Conservation (phyloP, 495 filamentous ascomycete species). For the Penicillium taxi region DNA sequence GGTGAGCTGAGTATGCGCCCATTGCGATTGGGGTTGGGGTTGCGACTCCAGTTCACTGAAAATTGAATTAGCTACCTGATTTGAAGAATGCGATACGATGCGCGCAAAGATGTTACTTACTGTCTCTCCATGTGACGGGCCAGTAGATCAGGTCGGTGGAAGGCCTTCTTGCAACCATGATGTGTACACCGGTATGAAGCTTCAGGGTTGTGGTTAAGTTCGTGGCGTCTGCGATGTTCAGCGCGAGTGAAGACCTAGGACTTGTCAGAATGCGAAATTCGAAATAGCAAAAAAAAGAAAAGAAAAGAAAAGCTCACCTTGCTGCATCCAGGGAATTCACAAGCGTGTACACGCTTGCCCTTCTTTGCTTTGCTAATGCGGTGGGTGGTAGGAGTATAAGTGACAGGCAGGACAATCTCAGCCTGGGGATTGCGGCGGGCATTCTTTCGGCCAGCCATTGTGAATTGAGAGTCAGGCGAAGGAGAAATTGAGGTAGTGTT, state of each 20-base stretch:
- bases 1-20: conserved; percentile 20
- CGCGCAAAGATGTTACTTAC: conserved; percentile 41
- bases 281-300: conserved; percentile 9
- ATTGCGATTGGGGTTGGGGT: conserved; percentile 22
- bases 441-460: conserved; percentile 17
- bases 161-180: conserved; percentile 65
- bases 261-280: conserved; percentile 1
- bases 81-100: background rate
- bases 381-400: conserved; percentile 60
- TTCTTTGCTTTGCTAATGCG: conserved; percentile 80
- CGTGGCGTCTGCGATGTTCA: conserved; percentile 78
- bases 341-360: conserved; percentile 69
- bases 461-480: conserved; percentile 10
- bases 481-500: conserved; percentile 10
- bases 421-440: conserved; percentile 13
- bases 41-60: conserved; percentile 35
- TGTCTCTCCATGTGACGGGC: conserved; percentile 75
- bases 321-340: conserved; percentile 52
- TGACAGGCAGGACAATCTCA: conserved; percentile 26
- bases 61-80: conserved; percentile 5
- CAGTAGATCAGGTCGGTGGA: conserved; percentile 73
- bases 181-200: conserved; percentile 60
- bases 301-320: conserved; percentile 43
- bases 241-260: conserved; percentile 79
- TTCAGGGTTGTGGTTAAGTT: conserved; percentile 71